Conservation (phyloP, 2,329 filamentous ascomycete genomes). For the Fusarium sterilihyphosum region DNA sequence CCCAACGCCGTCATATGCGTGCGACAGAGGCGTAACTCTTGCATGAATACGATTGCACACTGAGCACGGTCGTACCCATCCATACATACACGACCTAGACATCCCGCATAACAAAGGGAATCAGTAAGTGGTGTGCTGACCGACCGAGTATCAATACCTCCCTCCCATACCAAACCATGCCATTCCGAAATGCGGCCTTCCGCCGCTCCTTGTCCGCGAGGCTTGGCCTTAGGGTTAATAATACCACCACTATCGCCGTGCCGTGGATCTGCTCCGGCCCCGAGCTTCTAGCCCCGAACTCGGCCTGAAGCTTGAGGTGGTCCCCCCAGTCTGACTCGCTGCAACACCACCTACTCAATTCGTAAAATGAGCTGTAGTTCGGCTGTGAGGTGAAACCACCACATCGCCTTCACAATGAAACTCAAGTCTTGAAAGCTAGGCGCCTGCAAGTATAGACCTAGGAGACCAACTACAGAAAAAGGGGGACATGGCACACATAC, state of each 20-base stretch:
- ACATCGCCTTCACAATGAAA: slow-evolving; percentile 24
- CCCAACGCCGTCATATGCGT: slow-evolving; percentile 15
- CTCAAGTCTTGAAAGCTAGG: slow-evolving; percentile 32
- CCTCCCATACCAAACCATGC: neutral
- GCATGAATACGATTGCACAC: slow-evolving; percentile 18
- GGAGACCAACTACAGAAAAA: slow-evolving; percentile 1
- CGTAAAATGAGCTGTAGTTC: slow-evolving; percentile 28
- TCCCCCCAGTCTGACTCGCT: slow-evolving; percentile 35
- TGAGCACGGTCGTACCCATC: slow-evolving; percentile 22
- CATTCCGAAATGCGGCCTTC: slow-evolving; percentile 24
- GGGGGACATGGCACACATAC: slow-evolving; percentile 3
- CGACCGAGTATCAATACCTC: neutral
- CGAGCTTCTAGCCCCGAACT: slow-evolving; percentile 39
- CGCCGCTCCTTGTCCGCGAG: slow-evolving; percentile 15
- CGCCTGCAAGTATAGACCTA: slow-evolving; percentile 29
- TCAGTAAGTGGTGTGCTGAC: slow-evolving; percentile 20
- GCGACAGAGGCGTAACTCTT: slow-evolving; percentile 18
- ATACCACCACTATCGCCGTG: slow-evolving; percentile 15
- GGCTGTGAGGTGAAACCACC: slow-evolving; percentile 26
- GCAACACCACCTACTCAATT: slow-evolving; percentile 31
- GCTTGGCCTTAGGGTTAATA: slow-evolving; percentile 21
- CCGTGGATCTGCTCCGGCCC: slow-evolving; percentile 34
- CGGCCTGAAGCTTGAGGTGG: slow-evolving; percentile 40
- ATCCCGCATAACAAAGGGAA: slow-evolving; percentile 6
- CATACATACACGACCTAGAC: neutral